A percentile compares a stretch with the other conserved stretches of the same genome.
These are phyloP conservation scores for Reutealis trisperma DNA, from an alignment of 345 rosid genomes.

Conservation along the genomic window DNA sequence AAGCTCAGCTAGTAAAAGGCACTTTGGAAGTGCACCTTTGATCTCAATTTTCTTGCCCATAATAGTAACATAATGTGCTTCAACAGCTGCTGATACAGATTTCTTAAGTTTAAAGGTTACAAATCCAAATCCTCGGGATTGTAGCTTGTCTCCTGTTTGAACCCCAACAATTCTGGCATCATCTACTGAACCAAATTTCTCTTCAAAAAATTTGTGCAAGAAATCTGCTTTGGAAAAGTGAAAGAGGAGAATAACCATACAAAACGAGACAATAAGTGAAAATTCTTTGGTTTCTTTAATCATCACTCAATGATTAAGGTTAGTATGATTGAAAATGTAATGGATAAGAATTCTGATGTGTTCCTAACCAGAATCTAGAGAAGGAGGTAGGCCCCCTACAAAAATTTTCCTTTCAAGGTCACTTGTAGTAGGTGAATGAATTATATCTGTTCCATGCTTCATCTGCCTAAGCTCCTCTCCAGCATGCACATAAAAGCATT, in stretches of 20 bases:
- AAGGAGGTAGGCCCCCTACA: slow-evolving; percentile 55
- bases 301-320: neutral
- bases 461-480: slow-evolving; percentile 40
- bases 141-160: slow-evolving; percentile 30
- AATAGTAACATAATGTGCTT: slow-evolving; percentile 41
- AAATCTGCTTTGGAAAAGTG: slow-evolving; percentile 38
- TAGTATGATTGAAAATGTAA: neutral
- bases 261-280: neutral
- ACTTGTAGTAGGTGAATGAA: slow-evolving; percentile 19
- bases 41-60: slow-evolving; percentile 62
- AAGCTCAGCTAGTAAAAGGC: slow-evolving; percentile 20
- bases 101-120: slow-evolving; percentile 51
- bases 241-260: neutral
- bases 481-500: slow-evolving; percentile 49
- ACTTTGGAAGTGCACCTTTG: slow-evolving; percentile 43
- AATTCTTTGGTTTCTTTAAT: neutral
- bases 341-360: neutral
- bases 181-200: slow-evolving; percentile 56
- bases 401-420: slow-evolving; percentile 43
- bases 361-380: slow-evolving; percentile 56
- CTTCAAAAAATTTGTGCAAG: slow-evolving; percentile 37
- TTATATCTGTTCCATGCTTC: slow-evolving; percentile 28
- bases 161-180: slow-evolving; percentile 40
- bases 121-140: slow-evolving; percentile 61
- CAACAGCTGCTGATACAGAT: slow-evolving; percentile 54